Base-by-base conservation (phyloP, 352 stramenopile genomes). In the Pythium periplocum region DNA sequence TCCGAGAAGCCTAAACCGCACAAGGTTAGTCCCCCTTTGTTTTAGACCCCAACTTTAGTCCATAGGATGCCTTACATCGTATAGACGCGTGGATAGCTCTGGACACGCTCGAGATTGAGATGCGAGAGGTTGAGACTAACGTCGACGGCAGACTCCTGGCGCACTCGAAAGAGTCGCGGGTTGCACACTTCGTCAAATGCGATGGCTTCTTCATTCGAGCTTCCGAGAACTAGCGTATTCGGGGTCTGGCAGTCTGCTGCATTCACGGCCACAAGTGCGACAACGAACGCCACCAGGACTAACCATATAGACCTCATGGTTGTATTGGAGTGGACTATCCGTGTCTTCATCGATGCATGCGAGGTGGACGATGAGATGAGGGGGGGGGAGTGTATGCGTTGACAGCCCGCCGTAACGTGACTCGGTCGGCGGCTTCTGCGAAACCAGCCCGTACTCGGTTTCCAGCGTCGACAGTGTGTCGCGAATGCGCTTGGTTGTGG, bases 51-150 rank as follows among this genome's bases (percentile, higher is more conserved):
- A 12, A 42, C 7, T 42, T 8, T 8, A 42, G 38, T 42, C 7
- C 38, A 12, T 8, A 12, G 38, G 38, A 11, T 8, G 32, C 11
- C 69, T 52, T 64, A 75, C 65, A 87, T 48, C 41, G 66, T 66
- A 55, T 81, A 80, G 17, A 86, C 73, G 26, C 57, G 65, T 44
- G 78, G 78, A 41, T 86, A 86, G 57, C 64, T 75, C 17, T 43
- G 40, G 10, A 89, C 71, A 31, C 44, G 30, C 10, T 54, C 49
- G n/a, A 89, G 53, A 47, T 84, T 64, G 36, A 86, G 59, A 37
- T 83, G 75, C 39, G 75, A 87, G n/a, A 86, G 51, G 62, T 89
- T 89, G 31, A 89, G 64, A 39, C 58, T 75, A n/a, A 63, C 55
- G n/a, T 69, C 62, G 10, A 68, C 52, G 6, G 41, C 56, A 34